Base-by-base conservation (phyloP, 2,329 filamentous ascomycete genomes). In the Clarireedia paspali region DNA sequence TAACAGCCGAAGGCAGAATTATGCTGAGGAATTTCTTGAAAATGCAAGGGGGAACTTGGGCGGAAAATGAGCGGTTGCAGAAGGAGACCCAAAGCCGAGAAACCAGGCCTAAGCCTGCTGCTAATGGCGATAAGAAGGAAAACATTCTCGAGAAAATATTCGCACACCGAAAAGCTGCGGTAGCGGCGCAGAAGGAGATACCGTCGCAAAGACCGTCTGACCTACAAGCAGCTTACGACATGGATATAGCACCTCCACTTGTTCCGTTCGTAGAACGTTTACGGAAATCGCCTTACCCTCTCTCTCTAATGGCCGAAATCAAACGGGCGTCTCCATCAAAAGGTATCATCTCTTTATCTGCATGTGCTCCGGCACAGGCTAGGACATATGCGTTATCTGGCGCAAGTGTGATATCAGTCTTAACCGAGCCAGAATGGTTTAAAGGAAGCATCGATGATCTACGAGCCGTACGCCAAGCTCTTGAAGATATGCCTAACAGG, bases 341-440 rank as follows among this genome's bases (percentile, higher is more conserved):
- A 73, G 95, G 94, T 23, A 83, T 95, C 40, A 97, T 99, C 60
- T 89, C 91, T 0, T 78, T 95, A 2, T 83, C 89, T 26, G 88
- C 91, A 23, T 94, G 88, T 65, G 94, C 94, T 9, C 91, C 94
- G 24, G 84, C 86, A 5, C 94, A 99, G 71, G 94, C 95, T 44
- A 84, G 85, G 61, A 90, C 87, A 63, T 99, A 99, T 70, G 94
- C 95, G 9, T 80, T 94, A 51, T 91, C 94, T 6, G 95, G 94
- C 14, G 94, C 94, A 48, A 97, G 92, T 69, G 90, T 95, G 40
- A 99, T 99, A 63, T 97, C 94, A 1, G 94, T 99, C n/a, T 80
- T 99, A 47, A 99, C 94, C 0, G 94, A 99, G 72, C 94, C 95
- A 0, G 88, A 97, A 68, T 99, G 94, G 94, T 99, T 99, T 78